A percentile compares a stretch with the other conserved stretches of the same genome.
These are phyloP conservation scores for Catharanthus roseus DNA, from an alignment of 257 asterid species.

Conservation along the genomic window DNA sequence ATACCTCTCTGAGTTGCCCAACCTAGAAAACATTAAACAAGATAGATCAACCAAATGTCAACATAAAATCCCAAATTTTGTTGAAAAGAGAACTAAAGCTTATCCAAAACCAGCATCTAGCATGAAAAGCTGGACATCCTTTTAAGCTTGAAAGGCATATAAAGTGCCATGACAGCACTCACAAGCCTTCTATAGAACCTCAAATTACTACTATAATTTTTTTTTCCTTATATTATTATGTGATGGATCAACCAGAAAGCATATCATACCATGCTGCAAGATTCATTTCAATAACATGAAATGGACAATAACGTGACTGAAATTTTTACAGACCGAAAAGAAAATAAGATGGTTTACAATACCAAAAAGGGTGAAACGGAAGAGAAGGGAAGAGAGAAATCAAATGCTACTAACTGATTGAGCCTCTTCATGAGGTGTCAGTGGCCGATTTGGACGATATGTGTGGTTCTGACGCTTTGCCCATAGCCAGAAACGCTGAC, in stretches of 20 bases:
- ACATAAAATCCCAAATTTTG: background rate
- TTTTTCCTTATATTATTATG: background rate
- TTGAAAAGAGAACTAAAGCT: background rate
- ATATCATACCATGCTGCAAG: background rate
- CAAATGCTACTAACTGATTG: constrained; percentile 52
- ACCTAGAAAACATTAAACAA: constrained; percentile 37
- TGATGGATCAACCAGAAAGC: background rate
- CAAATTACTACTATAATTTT: background rate
- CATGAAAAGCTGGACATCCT: background rate
- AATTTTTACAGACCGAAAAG: background rate
- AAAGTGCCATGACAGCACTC: background rate
- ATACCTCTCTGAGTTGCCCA: constrained; percentile 71
- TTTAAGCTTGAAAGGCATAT: background rate
- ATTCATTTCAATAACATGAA: background rate
- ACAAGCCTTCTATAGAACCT: background rate
- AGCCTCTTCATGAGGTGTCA: constrained; percentile 63
- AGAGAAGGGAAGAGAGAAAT: background rate
- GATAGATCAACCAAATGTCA: background rate
- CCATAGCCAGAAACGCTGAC: constrained; percentile 87
- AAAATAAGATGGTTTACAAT: no score
- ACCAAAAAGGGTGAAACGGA: background rate
- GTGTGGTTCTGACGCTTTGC: constrained; percentile 91
- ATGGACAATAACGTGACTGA: background rate
- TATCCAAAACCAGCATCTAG: background rate
- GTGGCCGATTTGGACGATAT: constrained; percentile 78